Conservation (phyloP, 2,329 filamentous ascomycete species). For the Neonectria coccinea region DNA sequence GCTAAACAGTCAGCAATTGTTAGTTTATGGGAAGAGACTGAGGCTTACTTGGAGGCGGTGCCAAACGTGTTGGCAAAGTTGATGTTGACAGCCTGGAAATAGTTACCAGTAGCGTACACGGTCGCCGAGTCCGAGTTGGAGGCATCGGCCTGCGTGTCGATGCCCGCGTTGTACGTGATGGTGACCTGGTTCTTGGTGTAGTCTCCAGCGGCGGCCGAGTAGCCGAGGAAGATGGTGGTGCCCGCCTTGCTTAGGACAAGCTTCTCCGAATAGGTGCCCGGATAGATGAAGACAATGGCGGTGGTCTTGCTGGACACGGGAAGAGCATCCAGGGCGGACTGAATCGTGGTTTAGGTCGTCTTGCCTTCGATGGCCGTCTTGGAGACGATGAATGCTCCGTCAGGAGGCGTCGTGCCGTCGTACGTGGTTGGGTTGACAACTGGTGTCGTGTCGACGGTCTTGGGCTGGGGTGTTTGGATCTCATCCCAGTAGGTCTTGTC, state of each 20-base stretch:
- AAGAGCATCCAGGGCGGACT: slow-evolving; percentile 44
- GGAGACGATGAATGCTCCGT: slow-evolving; percentile 56
- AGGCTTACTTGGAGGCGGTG: slow-evolving; percentile 34
- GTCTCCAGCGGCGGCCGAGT: slow-evolving; percentile 43
- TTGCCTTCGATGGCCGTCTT: slow-evolving; percentile 38
- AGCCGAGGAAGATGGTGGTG: slow-evolving; percentile 37
- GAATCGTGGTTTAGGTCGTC: slow-evolving; percentile 44
- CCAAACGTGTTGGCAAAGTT: slow-evolving; percentile 42
- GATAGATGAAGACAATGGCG: slow-evolving; percentile 52
- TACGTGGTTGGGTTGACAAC: slow-evolving; percentile 48
- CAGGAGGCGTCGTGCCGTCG: slow-evolving; percentile 54
- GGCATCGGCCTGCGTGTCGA: slow-evolving; percentile 38
- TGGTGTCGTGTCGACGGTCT: slow-evolving; percentile 19
- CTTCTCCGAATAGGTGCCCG: slow-evolving; percentile 70
- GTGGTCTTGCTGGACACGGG: slow-evolving; percentile 29
- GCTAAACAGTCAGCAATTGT: slow-evolving; percentile 40
- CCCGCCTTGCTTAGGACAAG: slow-evolving; percentile 31
- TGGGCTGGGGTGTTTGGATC: slow-evolving; percentile 39
- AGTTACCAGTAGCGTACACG: slow-evolving; percentile 41
- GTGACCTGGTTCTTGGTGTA: slow-evolving; percentile 40
- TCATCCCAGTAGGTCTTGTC: slow-evolving; percentile 39
- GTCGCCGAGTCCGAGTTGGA: slow-evolving; percentile 44
- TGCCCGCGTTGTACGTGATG: slow-evolving; percentile 38
- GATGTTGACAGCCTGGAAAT: slow-evolving; percentile 43
- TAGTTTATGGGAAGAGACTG: accelerated